These are phyloP conservation scores for Quercus glauca DNA, from an alignment of 306 rosid genomes.

Conservation along the genomic window DNA sequence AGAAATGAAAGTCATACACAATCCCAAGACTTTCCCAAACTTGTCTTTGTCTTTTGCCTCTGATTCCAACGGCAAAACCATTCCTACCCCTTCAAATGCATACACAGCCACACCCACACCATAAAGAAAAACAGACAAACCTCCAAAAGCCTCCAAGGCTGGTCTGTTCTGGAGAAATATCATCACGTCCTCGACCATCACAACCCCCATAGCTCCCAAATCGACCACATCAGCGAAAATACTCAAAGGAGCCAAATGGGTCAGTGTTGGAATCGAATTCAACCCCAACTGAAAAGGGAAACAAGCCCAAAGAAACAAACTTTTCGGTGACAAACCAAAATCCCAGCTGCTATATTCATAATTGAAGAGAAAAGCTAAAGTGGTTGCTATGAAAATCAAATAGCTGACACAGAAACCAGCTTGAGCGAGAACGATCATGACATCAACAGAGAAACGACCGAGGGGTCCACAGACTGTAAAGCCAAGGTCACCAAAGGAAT, in stretches of 20 bases:
- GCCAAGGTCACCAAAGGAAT: slow-evolving; percentile 68
- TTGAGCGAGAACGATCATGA: slow-evolving; percentile 61
- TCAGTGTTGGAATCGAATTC: slow-evolving; percentile 55
- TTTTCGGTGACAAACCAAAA: slow-evolving; percentile 45
- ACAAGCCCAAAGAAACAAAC: slow-evolving; percentile 55
- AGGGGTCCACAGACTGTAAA: slow-evolving; percentile 48
- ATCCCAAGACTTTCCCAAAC: slow-evolving; percentile 54
- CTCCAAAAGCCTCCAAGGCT: slow-evolving; percentile 46
- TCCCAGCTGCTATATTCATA: slow-evolving; percentile 1
- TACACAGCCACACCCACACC: slow-evolving; percentile 77
- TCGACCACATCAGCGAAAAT: slow-evolving; percentile 67
- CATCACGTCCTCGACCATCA: slow-evolving; percentile 60
- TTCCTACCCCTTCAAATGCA: slow-evolving; percentile 75
- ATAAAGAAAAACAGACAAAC: slow-evolving; percentile 54
- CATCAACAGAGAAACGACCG: slow-evolving; percentile 58
- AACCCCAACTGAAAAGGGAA: slow-evolving; percentile 71
- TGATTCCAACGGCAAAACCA: slow-evolving; percentile 61
- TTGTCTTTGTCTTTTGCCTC: slow-evolving; percentile 57
- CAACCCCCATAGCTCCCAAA: slow-evolving; percentile 52
- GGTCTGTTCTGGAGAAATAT: slow-evolving; percentile 41
- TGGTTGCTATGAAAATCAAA: slow-evolving; percentile 57
- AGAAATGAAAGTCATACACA: slow-evolving; percentile 53
- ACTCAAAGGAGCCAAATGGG: slow-evolving; percentile 76
- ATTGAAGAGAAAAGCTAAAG: slow-evolving; percentile 34
- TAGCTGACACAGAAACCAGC: slow-evolving; percentile 73